Conservation (phyloP, 768 basidiomycete genomes). For the Leccinum longicurvipes region DNA sequence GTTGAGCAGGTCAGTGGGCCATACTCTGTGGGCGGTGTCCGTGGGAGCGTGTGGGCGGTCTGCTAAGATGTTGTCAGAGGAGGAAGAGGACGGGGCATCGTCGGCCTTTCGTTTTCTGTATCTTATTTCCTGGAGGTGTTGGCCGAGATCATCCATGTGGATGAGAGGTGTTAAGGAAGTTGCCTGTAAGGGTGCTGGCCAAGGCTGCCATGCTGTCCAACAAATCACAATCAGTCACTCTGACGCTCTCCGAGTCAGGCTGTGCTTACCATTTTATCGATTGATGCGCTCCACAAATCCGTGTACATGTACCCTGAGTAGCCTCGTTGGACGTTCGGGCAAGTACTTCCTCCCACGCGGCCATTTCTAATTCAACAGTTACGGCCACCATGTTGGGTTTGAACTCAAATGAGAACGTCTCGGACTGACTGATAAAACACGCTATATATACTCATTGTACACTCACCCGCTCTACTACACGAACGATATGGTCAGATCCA, state of each 20-base stretch:
- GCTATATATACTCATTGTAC: not conserved
- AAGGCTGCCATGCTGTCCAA: conserved; percentile 33
- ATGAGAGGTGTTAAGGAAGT: conserved; percentile 13
- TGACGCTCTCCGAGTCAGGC: conserved; percentile 22
- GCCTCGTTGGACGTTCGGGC: conserved; percentile 96
- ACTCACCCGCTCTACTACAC: not conserved
- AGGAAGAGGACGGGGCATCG: conserved; percentile 30
- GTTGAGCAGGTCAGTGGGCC: conserved; percentile 46
- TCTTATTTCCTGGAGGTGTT: conserved; percentile 45
- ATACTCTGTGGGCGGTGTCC: conserved; percentile 26
- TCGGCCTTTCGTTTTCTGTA: conserved; percentile 69
- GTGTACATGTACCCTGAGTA: conserved; percentile 99
- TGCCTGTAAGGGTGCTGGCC: conserved; percentile 16
- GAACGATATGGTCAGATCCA: conserved; percentile 19
- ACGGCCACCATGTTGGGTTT: no score
- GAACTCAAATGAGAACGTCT: no score
- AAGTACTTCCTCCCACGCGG: conserved; percentile 97
- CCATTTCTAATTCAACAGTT: conserved; percentile 9
- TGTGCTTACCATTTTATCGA: conserved; percentile 25
- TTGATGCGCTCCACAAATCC: conserved; percentile 58
- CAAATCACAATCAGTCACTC: conserved; percentile 15
- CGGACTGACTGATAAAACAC: not conserved
- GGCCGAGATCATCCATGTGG: conserved; percentile 62
- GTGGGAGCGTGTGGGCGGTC: conserved; percentile 39
- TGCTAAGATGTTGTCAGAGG: conserved; percentile 34